These are phyloP conservation scores for Micromonas commoda DNA, from an alignment of 139 green algal species.

Conservation along the genomic window DNA sequence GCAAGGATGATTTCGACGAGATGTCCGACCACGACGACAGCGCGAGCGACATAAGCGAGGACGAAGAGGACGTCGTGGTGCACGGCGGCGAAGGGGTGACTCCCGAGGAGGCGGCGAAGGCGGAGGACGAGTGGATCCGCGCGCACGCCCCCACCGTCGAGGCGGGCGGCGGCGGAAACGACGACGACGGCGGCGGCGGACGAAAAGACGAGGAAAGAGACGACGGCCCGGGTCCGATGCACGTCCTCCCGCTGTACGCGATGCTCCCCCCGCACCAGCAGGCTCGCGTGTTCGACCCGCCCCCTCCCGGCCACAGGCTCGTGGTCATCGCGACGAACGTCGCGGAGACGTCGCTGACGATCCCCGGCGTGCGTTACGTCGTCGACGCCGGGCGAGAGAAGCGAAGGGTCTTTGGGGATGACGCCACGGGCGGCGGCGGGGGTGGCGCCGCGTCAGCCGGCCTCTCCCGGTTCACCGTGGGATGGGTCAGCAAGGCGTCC, in stretches of 20 bases:
- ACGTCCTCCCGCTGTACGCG: conserved; percentile 94
- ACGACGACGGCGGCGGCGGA: too few relatives aligned
- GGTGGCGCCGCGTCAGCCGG: conserved; percentile 12
- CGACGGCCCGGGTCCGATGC: conserved; percentile 33
- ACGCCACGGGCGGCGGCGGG: background rate
- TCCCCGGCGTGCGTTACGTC: conserved; percentile 65
- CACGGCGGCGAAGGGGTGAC: conserved; percentile 23
- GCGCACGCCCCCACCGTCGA: conserved; percentile 4
- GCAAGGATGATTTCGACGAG: conserved; percentile 15
- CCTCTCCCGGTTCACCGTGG: conserved; percentile 64
- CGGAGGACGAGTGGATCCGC: conserved; percentile 13
- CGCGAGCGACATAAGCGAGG: conserved; percentile 24
- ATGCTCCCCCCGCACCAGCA: conserved; percentile 68
- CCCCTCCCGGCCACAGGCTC: conserved; percentile 63
- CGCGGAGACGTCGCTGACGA: conserved; percentile 95
- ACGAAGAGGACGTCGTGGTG: conserved; percentile 27
- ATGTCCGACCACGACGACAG: background rate
- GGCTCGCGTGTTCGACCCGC: conserved; percentile 62
- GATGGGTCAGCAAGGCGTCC: conserved; percentile 46
- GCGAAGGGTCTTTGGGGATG: background rate
- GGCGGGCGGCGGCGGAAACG: conserved; percentile 13
- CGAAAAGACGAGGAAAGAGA: conserved; percentile 15
- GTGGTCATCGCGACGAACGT: conserved; percentile 97
- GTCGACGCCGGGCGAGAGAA: conserved; percentile 31
- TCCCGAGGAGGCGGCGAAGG: conserved; percentile 9